Base-by-base conservation (phyloP, 1,139 yeast genomes). In the Meyerozyma athensensis region DNA sequence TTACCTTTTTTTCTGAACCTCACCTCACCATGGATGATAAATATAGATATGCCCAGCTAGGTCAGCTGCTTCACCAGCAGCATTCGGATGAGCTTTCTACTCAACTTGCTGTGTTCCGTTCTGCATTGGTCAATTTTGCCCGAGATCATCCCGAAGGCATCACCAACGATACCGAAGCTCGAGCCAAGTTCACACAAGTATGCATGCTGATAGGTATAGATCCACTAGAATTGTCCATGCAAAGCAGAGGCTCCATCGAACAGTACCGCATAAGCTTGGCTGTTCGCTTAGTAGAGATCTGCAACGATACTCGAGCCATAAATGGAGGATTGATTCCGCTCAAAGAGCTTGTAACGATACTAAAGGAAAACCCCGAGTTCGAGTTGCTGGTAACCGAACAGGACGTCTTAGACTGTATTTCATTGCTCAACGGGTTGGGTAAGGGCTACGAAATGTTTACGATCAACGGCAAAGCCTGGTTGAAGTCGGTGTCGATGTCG, bases 161-260 rank as follows among this genome's bases (percentile, higher is more conserved):
- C 39, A 63, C 74, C 38, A 68, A 65, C 39, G 81, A 84, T 52
- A 71, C 80, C 2, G 79, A 79, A 42, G 80, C 86, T 53, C 62
- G 92, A 33, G 64, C 72, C 19, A 81, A 83, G 53, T 86, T 87
- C 59, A 77, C 86, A 34, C 75, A 77, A 43, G 80, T 87, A 71
- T 85, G 95, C 49, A 68, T 72, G 17, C 79, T 83, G 51, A 80
- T 86, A 14, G 96, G 95, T 1, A 79, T 86, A n/a, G 95, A 87
- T 53, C 92, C 95, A 1, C 58, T 86, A 30, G 81, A 81, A 26
- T 61, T 77, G 26, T 55, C 70, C 26, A 63, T 71, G 36, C 49
- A 42, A 26, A 42, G 33, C 26, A 31, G 39, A 5, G 36, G 26
- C 16, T 7, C 36, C n/a, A 37, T 42, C 17, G 34, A 38, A 6